Evolutionary conservation across 371 early-diverging fungal genomes (phyloP), one percentile per base, ranked within the genome.

Genomic region (Rhizopus sp.): DNA sequence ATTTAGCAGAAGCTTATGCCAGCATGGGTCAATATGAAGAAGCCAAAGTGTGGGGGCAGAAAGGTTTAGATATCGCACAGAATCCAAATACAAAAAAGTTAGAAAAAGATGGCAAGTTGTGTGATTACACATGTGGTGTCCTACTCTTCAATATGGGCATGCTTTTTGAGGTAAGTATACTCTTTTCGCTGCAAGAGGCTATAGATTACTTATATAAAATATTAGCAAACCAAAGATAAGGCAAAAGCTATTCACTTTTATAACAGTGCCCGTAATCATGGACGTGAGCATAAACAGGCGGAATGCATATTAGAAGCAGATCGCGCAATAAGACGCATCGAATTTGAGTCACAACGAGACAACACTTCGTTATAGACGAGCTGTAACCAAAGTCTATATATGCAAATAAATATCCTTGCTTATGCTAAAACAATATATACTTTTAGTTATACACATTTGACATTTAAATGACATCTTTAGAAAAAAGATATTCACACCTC

Each of bases 71-170:
- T 34, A 50, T 81, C 7, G 76, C 68, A 8, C 66, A 75, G 45
- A 75, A 78, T 46, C 73, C 72, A 35, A 76, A 70, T 48, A 78
- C 57, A n/a, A 57, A 50, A 47, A 73, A 69, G 59, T 48, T 51
- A 63, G 73, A 30, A 59, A 75, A 69, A 63, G 72, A 70, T 57
- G 63, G 61, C 5, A 53, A 53, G 29, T 39, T 81, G 15, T 82
- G 83, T 53, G 78, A 81, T 62, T 79, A 81, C 42, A 67, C 78
- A 6, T 79, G 78, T 60, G 85, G 82, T 50, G 78, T 81, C 9
- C 60, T 84, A 30, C 53, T 82, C 2, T 80, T 68, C 42, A 84
- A 84, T 50, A 63, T 82, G 45, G 85, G 85, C 49, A 82, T 82
- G 81, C 53, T 82, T 7, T 69, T 77, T 32, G 85, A 84, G 76